Evolutionary conservation across 768 basidiomycete genomes (phyloP).

Genomic region (Xerocomus brunneocitrinus): DNA sequence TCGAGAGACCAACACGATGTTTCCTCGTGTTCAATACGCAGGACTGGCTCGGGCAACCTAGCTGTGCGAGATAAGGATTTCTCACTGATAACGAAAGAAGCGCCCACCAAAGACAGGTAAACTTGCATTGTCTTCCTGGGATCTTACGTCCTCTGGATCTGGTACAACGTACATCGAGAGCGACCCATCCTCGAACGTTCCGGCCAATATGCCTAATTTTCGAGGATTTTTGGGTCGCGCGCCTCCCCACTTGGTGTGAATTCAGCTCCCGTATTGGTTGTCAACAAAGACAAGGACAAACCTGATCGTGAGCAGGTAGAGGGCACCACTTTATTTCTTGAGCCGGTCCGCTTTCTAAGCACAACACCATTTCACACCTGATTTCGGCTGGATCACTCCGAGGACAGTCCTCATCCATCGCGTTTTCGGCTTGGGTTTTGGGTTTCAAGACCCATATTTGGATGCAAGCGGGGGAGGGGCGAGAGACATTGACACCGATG

Average conservation of each 20-base stretch:
- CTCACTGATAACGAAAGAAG: background rate
- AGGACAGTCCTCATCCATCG: slow-evolving; percentile 24
- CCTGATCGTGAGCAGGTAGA: slow-evolving; percentile 68
- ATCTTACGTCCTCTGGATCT: slow-evolving; percentile 54
- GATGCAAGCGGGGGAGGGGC: slow-evolving; percentile 62
- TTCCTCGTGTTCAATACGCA: slow-evolving; percentile 73
- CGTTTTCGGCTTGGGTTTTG: slow-evolving; percentile 2
- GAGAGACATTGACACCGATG: slow-evolving; percentile 54
- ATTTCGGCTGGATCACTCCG: slow-evolving; percentile 32
- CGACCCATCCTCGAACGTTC: slow-evolving; percentile 84
- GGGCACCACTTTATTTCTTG: slow-evolving; percentile 92
- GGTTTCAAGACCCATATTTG: slow-evolving; percentile 77
- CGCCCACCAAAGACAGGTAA: slow-evolving; percentile 50
- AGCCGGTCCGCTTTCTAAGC: slow-evolving; percentile 75
- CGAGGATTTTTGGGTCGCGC: slow-evolving; percentile 26
- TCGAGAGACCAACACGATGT: slow-evolving; percentile 77
- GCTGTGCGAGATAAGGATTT: slow-evolving; percentile 37
- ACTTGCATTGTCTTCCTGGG: slow-evolving; percentile 23
- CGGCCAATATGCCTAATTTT: slow-evolving; percentile 82
- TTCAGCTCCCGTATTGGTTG: background rate
- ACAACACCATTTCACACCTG: slow-evolving; percentile 81
- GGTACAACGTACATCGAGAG: slow-evolving; percentile 77
- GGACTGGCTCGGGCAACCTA: slow-evolving; percentile 53
- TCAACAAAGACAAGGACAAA: slow-evolving; percentile 22
- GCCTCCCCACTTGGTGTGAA: slow-evolving; percentile 16